phyloP scores from a whole-genome alignment of 495 filamentous ascomycete genomes.

The Talaromyces ruber region DNA sequence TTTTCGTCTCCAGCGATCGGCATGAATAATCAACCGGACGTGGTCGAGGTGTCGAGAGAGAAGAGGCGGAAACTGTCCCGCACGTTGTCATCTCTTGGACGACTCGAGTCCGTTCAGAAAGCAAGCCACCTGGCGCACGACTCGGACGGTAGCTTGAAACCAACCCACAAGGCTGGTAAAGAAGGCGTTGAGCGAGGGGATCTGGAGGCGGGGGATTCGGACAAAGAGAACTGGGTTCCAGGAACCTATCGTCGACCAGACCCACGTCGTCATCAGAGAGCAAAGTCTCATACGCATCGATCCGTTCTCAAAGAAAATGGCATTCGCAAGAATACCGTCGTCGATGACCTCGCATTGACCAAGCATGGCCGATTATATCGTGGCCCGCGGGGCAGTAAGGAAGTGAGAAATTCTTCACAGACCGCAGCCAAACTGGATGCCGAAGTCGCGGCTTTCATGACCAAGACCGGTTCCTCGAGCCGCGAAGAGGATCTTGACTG shows the following conservation, averaged over 20 bases:
- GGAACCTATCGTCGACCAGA: slow-evolving; percentile 25
- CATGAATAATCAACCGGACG: slow-evolving; percentile 12
- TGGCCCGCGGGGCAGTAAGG: background rate
- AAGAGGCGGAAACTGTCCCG: slow-evolving; percentile 56
- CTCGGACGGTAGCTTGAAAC: slow-evolving; percentile 6
- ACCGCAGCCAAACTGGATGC: slow-evolving; percentile 13
- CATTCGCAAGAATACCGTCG: slow-evolving; percentile 5
- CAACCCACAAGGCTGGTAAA: slow-evolving; percentile 13
- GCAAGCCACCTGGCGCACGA: slow-evolving; percentile 11
- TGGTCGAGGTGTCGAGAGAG: slow-evolving; percentile 24
- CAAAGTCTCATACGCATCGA: slow-evolving; percentile 27
- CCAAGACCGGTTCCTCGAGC: slow-evolving; percentile 47
- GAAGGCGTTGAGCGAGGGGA: slow-evolving; percentile 26
- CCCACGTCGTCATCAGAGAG: slow-evolving; percentile 1
- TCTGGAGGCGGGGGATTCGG: slow-evolving; percentile 59
- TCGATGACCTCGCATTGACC: slow-evolving; percentile 3
- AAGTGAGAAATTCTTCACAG: background rate
- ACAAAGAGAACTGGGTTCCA: slow-evolving; percentile 89
- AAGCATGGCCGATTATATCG: background rate
- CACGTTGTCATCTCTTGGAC: slow-evolving; percentile 56
- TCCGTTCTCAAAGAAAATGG: slow-evolving; percentile 36
- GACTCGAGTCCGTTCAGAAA: slow-evolving; percentile 44
- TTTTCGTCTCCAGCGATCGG: slow-evolving; percentile 34
- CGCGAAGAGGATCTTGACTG: slow-evolving; percentile 67
- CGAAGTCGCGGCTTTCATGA: slow-evolving; percentile 64